These are phyloP conservation scores for Colletotrichum sp. DNA, from an alignment of 2,329 filamentous ascomycete species.

Conservation along the genomic window DNA sequence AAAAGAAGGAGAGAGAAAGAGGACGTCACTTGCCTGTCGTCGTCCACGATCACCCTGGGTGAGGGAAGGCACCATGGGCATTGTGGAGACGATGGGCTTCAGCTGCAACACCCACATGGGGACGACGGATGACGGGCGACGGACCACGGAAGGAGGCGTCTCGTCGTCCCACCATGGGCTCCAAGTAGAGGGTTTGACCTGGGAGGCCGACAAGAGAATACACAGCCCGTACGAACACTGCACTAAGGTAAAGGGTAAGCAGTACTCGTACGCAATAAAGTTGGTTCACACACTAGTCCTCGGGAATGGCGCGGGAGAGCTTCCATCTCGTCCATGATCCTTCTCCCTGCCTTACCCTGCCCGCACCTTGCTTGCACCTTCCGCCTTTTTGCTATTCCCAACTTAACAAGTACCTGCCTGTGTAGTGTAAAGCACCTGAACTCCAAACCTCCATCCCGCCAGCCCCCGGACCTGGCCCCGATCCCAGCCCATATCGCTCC, in stretches of 20 bases:
- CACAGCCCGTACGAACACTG: background rate
- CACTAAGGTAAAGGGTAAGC: background rate
- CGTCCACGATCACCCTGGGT: background rate
- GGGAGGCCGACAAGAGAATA: background rate
- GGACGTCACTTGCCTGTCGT: background rate
- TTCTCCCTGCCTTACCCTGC: background rate
- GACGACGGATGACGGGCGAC: background rate
- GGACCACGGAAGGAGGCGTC: slow-evolving; percentile 7
- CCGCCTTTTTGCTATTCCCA: background rate
- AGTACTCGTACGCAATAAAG: background rate
- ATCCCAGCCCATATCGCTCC: background rate
- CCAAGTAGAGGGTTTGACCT: background rate
- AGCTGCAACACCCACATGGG: background rate
- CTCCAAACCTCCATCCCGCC: background rate
- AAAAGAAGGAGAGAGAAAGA: background rate
- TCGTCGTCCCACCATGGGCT: slow-evolving; percentile 12
- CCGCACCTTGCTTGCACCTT: background rate
- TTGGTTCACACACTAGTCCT: background rate
- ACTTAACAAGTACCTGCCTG: background rate
- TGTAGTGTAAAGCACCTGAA: background rate
- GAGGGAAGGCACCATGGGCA: background rate
- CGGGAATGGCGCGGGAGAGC: slow-evolving; percentile 9
- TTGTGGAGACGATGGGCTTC: background rate
- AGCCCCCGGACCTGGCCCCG: slow-evolving; percentile 19
- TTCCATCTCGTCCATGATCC: background rate